Evolutionary conservation across 306 rosid genomes (phyloP).

Genomic region (Hippophae rhamnoides): DNA sequence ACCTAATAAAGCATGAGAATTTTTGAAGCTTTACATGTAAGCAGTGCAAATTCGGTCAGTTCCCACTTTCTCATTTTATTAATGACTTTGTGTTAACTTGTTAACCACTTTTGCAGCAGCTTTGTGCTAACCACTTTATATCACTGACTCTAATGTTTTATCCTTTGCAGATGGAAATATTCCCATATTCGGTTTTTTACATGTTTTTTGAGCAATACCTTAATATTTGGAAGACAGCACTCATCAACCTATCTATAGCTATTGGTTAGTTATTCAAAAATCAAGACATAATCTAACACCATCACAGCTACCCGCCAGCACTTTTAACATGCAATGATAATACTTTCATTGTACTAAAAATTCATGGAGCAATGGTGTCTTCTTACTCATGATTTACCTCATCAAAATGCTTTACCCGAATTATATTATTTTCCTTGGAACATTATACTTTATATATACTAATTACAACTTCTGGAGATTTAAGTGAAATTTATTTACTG

Average conservation of each 20-base stretch:
- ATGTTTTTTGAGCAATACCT: slow-evolving; percentile 99
- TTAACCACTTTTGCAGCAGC: not conserved
- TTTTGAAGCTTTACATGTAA: too few relatives aligned
- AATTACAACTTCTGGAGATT: too few relatives aligned
- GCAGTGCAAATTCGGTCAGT: too few relatives aligned
- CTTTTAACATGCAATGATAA: not conserved
- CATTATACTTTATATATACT: too few relatives aligned
- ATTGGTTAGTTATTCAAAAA: slow-evolving; percentile 55
- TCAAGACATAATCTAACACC: not conserved
- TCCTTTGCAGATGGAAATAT: slow-evolving; percentile 83
- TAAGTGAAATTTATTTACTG: too few relatives aligned
- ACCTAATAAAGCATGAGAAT: too few relatives aligned
- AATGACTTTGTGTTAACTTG: not conserved
- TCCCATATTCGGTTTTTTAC: slow-evolving; percentile 91
- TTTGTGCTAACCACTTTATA: slow-evolving; percentile 2
- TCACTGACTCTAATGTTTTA: slow-evolving; percentile 24
- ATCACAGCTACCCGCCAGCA: not conserved
- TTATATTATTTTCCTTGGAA: too few relatives aligned
- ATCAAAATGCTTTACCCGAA: too few relatives aligned
- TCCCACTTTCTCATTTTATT: not conserved
- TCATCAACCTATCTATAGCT: slow-evolving; percentile 90
- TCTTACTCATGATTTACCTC: too few relatives aligned
- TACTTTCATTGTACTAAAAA: too few relatives aligned
- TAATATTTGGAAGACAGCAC: slow-evolving; percentile 89
- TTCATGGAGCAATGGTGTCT: too few relatives aligned